Evolutionary conservation across 306 rosid species (phyloP), one percentile per base, ranked within the genome.

Genomic region (Comarum palustre): DNA sequence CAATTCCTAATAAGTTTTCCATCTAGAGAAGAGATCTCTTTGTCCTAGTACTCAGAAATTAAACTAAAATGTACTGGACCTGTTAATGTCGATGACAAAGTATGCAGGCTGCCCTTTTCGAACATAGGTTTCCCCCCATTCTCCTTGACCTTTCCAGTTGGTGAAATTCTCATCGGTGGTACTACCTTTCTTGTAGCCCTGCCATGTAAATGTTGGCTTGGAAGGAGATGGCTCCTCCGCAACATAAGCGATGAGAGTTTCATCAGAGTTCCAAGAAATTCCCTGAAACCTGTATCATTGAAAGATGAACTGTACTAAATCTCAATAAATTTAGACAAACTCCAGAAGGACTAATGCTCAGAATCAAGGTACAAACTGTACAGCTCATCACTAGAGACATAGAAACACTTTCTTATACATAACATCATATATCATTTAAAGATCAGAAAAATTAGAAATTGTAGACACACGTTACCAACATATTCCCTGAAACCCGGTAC

Each of bases 111-210:
- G 88, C 76, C 89, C 82, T 87, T 87, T 92, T 54, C 96, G 89
- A 42, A 86, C 85, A 83, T 92, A 92, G 59, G 90, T 78, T 86
- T 92, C 96, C 62, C 98, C 98, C 98, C 95, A 90, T 38, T 87
- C 91, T 74, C 96, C 96, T 80, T 85, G 91, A 59, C 90, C 92
- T 75, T 90, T 90, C 98, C 96, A 90, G 79, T 79, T 83, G 42
- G 84, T 78, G 38, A 67, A 78, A 72, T 87, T 87, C 79, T 87
- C 82, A 51, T 85, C 86, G 0, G 73, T 69, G 43, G 84, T 78
- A 63, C 78, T 66, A 51, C 75, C 90, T 72, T 86, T 88, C 82
- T 80, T 85, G 73, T 80, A 86, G 51, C 89, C 97, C 36, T 27
- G 62, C 57, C 60, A 79, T 51, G 73, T 77, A 78, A 92, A 92